Evolutionary conservation across 768 basidiomycete genomes (phyloP).

Genomic region (Psilocybe subaeruginosa): DNA sequence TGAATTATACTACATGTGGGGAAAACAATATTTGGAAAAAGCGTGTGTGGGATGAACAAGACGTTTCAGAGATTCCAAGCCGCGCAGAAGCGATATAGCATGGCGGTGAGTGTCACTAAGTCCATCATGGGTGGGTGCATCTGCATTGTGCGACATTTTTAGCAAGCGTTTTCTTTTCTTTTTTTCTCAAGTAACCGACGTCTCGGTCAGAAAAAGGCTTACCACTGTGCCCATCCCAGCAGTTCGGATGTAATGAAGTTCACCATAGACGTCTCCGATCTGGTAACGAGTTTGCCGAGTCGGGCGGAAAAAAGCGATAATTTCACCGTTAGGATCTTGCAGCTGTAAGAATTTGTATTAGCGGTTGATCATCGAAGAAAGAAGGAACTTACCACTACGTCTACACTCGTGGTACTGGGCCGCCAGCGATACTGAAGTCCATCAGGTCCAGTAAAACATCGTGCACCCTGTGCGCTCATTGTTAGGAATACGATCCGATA

Average conservation of each 20-base stretch:
- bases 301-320: slow-evolving; percentile 82
- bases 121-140: slow-evolving; percentile 92
- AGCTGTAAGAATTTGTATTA: slow-evolving; percentile 46
- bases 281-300: slow-evolving; percentile 80
- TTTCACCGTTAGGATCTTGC: slow-evolving; percentile 67
- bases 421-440: slow-evolving; percentile 82
- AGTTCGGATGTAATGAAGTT: slow-evolving; percentile 79
- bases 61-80: slow-evolving; percentile 47
- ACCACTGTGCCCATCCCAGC: slow-evolving; percentile 86
- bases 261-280: slow-evolving; percentile 85
- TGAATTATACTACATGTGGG: slow-evolving; percentile 22
- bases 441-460: slow-evolving; percentile 83
- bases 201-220: slow-evolving; percentile 27
- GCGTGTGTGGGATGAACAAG: slow-evolving; percentile 15
- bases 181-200: neutral
- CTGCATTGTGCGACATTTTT: slow-evolving; percentile 35
- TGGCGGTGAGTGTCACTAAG: slow-evolving; percentile 80
- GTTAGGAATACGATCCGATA: slow-evolving; percentile 14
- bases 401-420: slow-evolving; percentile 58
- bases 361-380: neutral
- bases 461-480: slow-evolving; percentile 47
- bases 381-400: slow-evolving; percentile 55
- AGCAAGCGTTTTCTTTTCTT: neutral
- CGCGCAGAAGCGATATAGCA: slow-evolving; percentile 82
- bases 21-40: slow-evolving; percentile 10